Conservation (phyloP, 2,329 filamentous ascomycete species). For the Cladosporium sp. region DNA sequence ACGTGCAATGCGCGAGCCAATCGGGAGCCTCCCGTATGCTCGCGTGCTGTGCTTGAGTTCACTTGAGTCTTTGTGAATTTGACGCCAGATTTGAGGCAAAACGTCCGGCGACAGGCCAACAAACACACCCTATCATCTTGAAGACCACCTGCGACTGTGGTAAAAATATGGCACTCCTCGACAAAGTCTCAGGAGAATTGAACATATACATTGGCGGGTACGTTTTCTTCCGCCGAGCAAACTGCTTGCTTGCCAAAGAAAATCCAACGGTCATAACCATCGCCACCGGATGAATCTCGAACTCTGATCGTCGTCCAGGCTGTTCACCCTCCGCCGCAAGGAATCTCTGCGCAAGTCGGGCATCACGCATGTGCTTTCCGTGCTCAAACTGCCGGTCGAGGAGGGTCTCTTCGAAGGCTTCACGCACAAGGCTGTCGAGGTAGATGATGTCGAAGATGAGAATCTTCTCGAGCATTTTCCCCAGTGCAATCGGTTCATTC, state of each 20-base stretch:
- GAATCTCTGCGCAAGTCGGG: constrained; percentile 65
- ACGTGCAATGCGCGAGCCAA: no score
- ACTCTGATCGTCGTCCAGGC: constrained; percentile 48
- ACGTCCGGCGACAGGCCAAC: no score
- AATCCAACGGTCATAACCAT: not conserved
- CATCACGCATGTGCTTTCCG: constrained; percentile 89
- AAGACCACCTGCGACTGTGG: not conserved
- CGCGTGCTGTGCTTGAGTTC: no score
- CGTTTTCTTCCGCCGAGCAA: constrained; percentile 28
- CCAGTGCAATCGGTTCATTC: constrained; percentile 66
- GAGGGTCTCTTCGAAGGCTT: constrained; percentile 55
- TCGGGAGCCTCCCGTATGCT: no score
- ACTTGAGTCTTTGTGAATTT: no score
- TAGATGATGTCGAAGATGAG: constrained; percentile 87
- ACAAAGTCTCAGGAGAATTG: constrained; percentile 63
- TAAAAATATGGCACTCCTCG: constrained; percentile 59
- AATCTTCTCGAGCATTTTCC: constrained; percentile 81
- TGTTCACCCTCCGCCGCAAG: constrained; percentile 73
- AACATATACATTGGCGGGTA: constrained; percentile 79
- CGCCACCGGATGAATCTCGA: constrained; percentile 15
- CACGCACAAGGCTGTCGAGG: constrained; percentile 72
- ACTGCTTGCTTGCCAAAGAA: constrained; percentile 16
- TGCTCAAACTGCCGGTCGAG: constrained; percentile 60
- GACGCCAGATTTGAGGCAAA: no score
- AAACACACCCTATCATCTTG: no score